Evolutionary conservation across 805 yeast species (phyloP).

Genomic region (Monosporozyma aerobia): DNA sequence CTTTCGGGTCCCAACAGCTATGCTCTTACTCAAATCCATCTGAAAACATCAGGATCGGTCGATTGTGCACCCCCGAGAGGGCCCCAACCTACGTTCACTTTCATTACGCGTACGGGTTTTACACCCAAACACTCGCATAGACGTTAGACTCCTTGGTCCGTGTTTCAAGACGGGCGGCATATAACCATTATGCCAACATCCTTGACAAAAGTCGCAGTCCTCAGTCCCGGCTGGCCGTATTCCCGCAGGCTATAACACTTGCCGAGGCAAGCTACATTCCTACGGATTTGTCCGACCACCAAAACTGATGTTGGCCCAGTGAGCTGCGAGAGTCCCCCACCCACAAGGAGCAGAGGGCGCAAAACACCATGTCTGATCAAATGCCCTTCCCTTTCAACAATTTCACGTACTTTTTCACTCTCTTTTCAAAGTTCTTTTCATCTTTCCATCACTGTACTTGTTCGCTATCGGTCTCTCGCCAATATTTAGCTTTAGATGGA

Average conservation of each 20-base stretch:
- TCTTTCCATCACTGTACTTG: not conserved
- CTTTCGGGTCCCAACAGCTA: slow-evolving; percentile 39
- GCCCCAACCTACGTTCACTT: not conserved
- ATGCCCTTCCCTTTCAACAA: not conserved
- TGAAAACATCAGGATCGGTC: slow-evolving; percentile 34
- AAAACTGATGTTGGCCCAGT: not conserved
- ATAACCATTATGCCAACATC: not conserved
- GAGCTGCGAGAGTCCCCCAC: not conserved
- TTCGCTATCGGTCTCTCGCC: not conserved
- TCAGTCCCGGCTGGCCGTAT: not conserved
- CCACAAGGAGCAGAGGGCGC: not conserved
- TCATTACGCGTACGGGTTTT: not conserved
- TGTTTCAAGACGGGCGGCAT: not conserved
- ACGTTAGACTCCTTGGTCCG: not conserved
- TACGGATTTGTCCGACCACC: not conserved
- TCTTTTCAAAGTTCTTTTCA: not conserved
- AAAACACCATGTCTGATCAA: not conserved
- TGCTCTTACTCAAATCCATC: slow-evolving; percentile 37
- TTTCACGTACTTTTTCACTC: not conserved
- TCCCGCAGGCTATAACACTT: not conserved
- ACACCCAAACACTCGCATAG: not conserved
- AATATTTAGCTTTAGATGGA: not conserved
- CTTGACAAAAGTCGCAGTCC: not conserved
- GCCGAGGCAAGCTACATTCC: not conserved
- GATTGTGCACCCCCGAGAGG: slow-evolving; percentile 31